Percentiles rank a stretch among this genome's conserved stretches.
Conservation (phyloP, 352 stramenopile species). For the Phytophthora sp. region DNA sequence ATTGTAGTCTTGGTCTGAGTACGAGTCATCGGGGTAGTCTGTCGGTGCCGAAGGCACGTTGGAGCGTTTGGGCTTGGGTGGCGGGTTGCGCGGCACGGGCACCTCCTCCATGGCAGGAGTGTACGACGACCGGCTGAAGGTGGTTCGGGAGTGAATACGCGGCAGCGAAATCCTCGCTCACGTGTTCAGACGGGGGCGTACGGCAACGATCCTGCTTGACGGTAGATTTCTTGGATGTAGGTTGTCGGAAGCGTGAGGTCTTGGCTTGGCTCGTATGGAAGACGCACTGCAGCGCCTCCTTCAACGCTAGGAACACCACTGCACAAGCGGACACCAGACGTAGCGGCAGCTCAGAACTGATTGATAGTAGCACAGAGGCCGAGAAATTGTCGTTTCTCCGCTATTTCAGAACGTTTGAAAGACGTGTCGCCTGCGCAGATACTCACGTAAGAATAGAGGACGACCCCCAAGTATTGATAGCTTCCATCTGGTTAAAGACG, state of each 20-base stretch:
- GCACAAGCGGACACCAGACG: neutral
- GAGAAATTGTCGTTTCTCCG: conserved; percentile 27
- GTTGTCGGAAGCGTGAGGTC: neutral
- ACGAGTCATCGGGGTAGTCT: conserved; percentile 57
- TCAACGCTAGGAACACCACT: no score
- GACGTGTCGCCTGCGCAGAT: neutral
- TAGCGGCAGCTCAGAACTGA: neutral
- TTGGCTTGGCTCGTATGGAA: conserved; percentile 13
- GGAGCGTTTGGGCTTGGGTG: conserved; percentile 75
- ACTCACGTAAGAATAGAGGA: conserved; percentile 34
- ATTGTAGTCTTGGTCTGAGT: conserved; percentile 69
- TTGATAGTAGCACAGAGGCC: conserved; percentile 5
- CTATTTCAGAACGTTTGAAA: conserved; percentile 25
- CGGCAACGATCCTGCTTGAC: conserved; percentile 16
- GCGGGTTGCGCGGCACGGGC: conserved; percentile 55
- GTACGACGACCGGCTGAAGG: conserved; percentile 20
- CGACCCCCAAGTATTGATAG: conserved; percentile 30
- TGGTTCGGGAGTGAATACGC: conserved; percentile 35
- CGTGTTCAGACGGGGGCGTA: conserved; percentile 18
- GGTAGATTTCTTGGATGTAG: conserved; percentile 3
- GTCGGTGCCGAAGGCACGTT: conserved; percentile 46
- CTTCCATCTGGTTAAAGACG: neutral
- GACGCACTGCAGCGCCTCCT: neutral
- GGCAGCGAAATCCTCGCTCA: conserved; percentile 52
- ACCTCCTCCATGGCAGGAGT: conserved; percentile 63